Conservation (phyloP, 2,329 filamentous ascomycete species). For the Paraconiothyrium sp. region DNA sequence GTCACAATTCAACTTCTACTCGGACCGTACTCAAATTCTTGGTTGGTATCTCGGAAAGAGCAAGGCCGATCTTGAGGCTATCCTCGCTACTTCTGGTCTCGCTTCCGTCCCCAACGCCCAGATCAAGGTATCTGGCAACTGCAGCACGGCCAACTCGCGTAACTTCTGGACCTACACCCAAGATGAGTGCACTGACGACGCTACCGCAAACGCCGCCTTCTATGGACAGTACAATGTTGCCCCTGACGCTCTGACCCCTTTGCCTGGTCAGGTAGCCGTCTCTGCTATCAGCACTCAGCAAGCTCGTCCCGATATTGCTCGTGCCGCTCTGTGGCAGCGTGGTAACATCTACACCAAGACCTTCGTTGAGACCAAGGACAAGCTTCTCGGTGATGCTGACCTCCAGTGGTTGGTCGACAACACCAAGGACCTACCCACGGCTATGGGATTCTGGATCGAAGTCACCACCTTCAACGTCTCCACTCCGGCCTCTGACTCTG, state of each 20-base stretch:
- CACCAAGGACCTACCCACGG: neutral
- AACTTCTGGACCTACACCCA: constrained; percentile 10
- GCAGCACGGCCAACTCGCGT: constrained; percentile 3
- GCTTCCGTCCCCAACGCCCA: neutral
- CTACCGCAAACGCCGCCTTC: neutral
- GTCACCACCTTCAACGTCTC: constrained; percentile 5
- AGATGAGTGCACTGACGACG: constrained; percentile 1
- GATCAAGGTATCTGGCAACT: constrained; percentile 1
- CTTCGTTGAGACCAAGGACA: constrained; percentile 1
- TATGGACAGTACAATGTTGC: constrained; percentile 4
- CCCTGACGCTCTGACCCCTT: neutral
- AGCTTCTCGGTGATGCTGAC: neutral
- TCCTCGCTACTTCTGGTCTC: constrained; percentile 1
- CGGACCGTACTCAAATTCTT: constrained; percentile 1
- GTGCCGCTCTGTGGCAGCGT: neutral
- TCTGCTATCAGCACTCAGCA: neutral
- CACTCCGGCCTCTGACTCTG: neutral
- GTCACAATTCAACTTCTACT: constrained; percentile 9
- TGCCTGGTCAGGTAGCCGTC: neutral
- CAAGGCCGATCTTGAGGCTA: constrained; percentile 1
- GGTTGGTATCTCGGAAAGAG: constrained; percentile 1
- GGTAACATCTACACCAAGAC: constrained; percentile 9
- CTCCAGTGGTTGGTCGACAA: constrained; percentile 6
- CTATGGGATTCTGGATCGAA: constrained; percentile 1
- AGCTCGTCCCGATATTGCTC: neutral